Percentiles rank a stretch among this genome's conserved stretches.
Conservation (phyloP, 441 rosid genomes). For the Francoa sonchifolia region DNA sequence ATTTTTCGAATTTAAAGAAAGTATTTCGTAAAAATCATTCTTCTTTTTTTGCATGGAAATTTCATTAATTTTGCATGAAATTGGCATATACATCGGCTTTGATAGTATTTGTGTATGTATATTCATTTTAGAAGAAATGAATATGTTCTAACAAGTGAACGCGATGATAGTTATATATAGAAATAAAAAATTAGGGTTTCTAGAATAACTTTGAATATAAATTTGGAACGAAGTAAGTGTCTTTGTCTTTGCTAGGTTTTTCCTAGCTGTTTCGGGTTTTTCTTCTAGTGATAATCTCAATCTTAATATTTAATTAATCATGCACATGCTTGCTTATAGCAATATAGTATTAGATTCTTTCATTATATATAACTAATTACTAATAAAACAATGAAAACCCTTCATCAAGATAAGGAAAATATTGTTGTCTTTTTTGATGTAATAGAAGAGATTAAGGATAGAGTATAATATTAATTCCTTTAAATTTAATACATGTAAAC, state of each 20-base stretch:
- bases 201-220: not conserved
- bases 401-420: too few relatives aligned
- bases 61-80: not conserved
- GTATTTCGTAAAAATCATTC: conserved; percentile 21
- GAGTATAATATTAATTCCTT: too few relatives aligned
- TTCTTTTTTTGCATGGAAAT: not conserved
- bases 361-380: too few relatives aligned
- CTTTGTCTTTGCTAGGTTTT: not conserved
- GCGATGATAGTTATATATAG: not conserved
- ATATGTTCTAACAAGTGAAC: not conserved
- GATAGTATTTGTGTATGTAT: not conserved
- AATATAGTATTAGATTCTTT: too few relatives aligned
- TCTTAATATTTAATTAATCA: too few relatives aligned
- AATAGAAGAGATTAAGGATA: too few relatives aligned
- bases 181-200: not conserved
- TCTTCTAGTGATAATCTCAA: too few relatives aligned
- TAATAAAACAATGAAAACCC: too few relatives aligned
- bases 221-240: not conserved
- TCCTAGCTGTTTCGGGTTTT: not conserved
- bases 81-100: not conserved
- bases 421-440: too few relatives aligned
- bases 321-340: too few relatives aligned
- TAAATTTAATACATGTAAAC: too few relatives aligned
- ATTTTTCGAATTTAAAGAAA: conserved; percentile 22
- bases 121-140: not conserved